phyloP scores from a whole-genome alignment of 2,329 filamentous ascomycete species.

The Colletotrichum sp. region DNA sequence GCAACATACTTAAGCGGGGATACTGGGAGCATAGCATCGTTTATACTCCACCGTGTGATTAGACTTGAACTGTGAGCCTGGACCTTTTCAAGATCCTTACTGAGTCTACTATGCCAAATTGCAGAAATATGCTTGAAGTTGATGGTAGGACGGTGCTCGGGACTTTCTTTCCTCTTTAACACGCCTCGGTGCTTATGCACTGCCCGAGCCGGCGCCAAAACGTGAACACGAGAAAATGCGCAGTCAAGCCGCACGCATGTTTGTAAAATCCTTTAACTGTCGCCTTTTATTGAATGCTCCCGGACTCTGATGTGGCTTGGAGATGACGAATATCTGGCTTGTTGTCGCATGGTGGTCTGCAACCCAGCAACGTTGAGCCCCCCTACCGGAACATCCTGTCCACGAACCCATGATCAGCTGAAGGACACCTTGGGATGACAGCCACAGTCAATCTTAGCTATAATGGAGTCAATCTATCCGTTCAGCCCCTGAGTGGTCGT shows the following conservation, averaged over 20 bases:
- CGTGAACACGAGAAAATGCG: background rate
- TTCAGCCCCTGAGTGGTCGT: background rate
- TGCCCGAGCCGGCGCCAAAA: background rate
- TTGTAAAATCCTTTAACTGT: background rate
- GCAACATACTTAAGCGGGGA: background rate
- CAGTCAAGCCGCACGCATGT: background rate
- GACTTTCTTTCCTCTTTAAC: background rate
- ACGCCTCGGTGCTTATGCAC: background rate
- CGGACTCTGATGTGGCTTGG: background rate
- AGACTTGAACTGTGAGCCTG: background rate
- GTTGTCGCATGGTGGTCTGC: background rate
- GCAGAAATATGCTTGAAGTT: background rate
- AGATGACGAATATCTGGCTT: background rate
- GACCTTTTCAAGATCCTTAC: background rate
- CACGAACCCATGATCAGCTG: background rate
- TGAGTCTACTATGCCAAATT: background rate
- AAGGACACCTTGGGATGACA: background rate
- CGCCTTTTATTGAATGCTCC: background rate
- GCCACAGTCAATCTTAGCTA: background rate
- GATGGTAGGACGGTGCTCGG: background rate
- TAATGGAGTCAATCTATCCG: background rate
- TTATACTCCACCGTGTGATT: background rate
- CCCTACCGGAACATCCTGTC: background rate
- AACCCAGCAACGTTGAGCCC: background rate
- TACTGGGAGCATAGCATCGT: background rate